Evolutionary conservation across 768 basidiomycete genomes (phyloP).

Genomic region (Phanerochaete carnosa): DNA sequence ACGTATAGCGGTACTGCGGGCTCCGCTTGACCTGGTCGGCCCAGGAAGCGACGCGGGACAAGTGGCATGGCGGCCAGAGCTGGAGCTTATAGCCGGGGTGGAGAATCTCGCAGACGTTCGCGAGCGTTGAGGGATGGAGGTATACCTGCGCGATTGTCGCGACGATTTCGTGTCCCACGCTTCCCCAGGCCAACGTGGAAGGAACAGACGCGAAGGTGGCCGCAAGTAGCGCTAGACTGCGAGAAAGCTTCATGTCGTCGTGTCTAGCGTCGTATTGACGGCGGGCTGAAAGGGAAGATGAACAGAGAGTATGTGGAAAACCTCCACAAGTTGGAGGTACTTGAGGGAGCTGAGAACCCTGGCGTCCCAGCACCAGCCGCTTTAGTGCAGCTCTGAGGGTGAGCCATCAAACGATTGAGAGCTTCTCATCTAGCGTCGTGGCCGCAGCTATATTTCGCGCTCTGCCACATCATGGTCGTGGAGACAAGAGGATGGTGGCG

Average conservation of each 20-base stretch:
- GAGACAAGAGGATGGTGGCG: not conserved
- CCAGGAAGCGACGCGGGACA: conserved; percentile 86
- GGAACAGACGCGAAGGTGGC: conserved; percentile 17
- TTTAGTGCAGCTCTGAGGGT: not conserved
- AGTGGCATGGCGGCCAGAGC: conserved; percentile 58
- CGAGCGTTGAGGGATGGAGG: conserved; percentile 68
- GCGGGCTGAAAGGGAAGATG: not conserved
- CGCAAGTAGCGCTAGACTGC: not conserved
- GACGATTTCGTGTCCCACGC: conserved; percentile 81
- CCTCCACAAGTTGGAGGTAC: not conserved
- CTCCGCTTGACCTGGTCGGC: conserved; percentile 65
- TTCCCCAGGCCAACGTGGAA: conserved; percentile 36
- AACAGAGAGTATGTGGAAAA: not conserved
- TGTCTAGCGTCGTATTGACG: not conserved
- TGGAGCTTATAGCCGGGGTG: conserved; percentile 29
- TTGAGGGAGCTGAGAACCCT: not conserved
- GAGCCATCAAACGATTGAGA: not conserved
- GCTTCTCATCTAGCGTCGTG: not conserved
- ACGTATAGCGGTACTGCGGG: conserved; percentile 61
- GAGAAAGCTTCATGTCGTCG: not conserved
- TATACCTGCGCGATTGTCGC: conserved; percentile 95
- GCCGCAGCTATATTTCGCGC: not conserved
- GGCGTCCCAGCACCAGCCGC: not conserved
- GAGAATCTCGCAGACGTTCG: conserved; percentile 70
- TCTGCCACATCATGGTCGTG: not conserved